These are phyloP conservation scores for Sporothrix sp. DNA, from an alignment of 2,329 filamentous ascomycete genomes.

Conservation along the genomic window DNA sequence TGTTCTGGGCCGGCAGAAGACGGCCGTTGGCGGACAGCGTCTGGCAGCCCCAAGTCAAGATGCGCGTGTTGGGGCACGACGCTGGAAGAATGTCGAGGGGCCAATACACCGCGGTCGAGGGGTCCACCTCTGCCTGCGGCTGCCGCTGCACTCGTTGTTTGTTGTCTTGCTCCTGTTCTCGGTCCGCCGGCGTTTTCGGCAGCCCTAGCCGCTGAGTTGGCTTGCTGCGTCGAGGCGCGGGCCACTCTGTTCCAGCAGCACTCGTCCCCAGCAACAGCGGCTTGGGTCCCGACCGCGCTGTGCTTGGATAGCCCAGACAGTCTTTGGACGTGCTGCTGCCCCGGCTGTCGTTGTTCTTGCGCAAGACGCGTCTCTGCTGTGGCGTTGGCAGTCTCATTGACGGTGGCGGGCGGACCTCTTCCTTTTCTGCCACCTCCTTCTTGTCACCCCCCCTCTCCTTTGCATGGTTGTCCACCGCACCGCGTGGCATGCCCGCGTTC, in stretches of 20 bases:
- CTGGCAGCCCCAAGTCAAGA: slow-evolving; percentile 26
- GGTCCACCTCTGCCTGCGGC: neutral
- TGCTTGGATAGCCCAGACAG: neutral
- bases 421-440: neutral
- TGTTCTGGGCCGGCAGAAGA: slow-evolving; percentile 21
- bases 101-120: slow-evolving; percentile 21
- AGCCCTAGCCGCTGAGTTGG: slow-evolving; percentile 19
- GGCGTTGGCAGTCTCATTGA: neutral
- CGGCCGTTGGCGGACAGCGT: slow-evolving; percentile 20
- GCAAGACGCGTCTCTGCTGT: slow-evolving; percentile 9
- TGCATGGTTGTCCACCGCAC: neutral
- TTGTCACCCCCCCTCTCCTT: neutral
- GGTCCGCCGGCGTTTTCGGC: slow-evolving; percentile 2
- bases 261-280: neutral
- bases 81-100: slow-evolving; percentile 25
- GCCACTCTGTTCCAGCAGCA: neutral
- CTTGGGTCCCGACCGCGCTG: slow-evolving; percentile 10
- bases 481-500: slow-evolving; percentile 10
- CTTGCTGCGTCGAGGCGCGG: slow-evolving; percentile 11
- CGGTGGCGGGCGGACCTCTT: neutral
- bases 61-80: slow-evolving; percentile 23
- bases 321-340: neutral
- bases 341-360: slow-evolving; percentile 5
- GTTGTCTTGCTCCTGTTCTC: slow-evolving; percentile 6
- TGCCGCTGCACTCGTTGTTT: neutral